A percentile compares a stretch with the other conserved stretches of the same genome.
Evolutionary conservation across 2,329 filamentous ascomycete species (phyloP).

Genomic region (Elsinoe arachidis): DNA sequence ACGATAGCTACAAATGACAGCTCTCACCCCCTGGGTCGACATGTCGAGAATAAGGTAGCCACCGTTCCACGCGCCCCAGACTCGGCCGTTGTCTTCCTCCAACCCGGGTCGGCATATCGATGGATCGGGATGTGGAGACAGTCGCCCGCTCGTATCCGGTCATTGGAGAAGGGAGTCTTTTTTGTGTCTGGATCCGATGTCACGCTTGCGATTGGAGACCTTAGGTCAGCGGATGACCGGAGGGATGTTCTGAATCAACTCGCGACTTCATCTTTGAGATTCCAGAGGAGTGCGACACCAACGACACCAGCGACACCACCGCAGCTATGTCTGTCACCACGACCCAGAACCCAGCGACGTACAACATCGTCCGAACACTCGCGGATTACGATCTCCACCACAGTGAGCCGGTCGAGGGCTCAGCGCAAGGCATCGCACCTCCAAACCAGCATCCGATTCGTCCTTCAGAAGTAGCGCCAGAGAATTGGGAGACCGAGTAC

Average conservation of each 20-base stretch:
- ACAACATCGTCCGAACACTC: slow-evolving; percentile 31
- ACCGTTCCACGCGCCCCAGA: slow-evolving; percentile 1
- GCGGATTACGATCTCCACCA: slow-evolving; percentile 42
- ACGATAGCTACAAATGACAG: slow-evolving; percentile 2
- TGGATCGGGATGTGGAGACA: too few species aligned
- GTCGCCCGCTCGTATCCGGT: neutral
- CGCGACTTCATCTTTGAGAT: neutral
- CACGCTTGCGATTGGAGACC: neutral
- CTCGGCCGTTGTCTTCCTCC: neutral
- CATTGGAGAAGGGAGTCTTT: neutral
- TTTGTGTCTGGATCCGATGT: neutral
- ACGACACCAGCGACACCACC: slow-evolving; percentile 1
- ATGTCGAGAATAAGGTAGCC: slow-evolving; percentile 1
- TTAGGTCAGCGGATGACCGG: slow-evolving; percentile 2
- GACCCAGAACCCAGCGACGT: slow-evolving; percentile 32
- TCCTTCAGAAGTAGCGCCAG: slow-evolving; percentile 23
- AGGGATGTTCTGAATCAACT: neutral
- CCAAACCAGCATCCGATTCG: slow-evolving; percentile 23
- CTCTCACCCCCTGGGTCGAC: neutral
- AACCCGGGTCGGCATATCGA: too few species aligned
- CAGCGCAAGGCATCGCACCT: slow-evolving; percentile 23
- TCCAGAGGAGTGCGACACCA: neutral
- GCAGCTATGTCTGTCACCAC: slow-evolving; percentile 37
- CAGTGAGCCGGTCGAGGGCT: slow-evolving; percentile 18
- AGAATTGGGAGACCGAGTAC: slow-evolving; percentile 41